Evolutionary conservation across 2,329 filamentous ascomycete species (phyloP), one percentile per base, ranked within the genome.

Genomic region (Xylariaceae sp.): DNA sequence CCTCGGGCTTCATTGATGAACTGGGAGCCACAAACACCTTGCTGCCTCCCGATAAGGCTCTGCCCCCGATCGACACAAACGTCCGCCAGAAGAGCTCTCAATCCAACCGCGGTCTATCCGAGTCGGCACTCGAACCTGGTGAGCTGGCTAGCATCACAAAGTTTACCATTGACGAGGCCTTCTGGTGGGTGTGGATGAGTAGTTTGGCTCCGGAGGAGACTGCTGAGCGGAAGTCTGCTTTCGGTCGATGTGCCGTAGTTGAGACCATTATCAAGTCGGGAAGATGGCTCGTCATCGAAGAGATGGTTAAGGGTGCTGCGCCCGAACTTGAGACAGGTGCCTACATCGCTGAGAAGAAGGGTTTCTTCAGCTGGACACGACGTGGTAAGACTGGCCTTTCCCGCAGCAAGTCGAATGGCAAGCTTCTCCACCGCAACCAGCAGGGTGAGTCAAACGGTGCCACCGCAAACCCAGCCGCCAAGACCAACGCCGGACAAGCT

Each of bases 151-250:
- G 92, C 71, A 96, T 99, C 70, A 89, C 84, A 23, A 83, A 83
- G 44, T 84, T 97, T 59, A 88, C 94, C 63, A 80, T 99, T 4
- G 94, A 99, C 68, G 93, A 97, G 72, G 88, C 92, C 1, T 99
- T 99, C 74, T 99, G 94, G 94, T 97, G 94, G 93, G 94, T 97
- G 3, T 99, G 94, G 94, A 97, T 99, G 82, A 95, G 86, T 67
- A 97, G 93, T 79, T 78, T 99, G 69, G 92, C 93, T 1, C 89
- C 87, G 0, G 94, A 99, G 70, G 94, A 99, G 76, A 89, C 92
- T 0, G 75, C 86, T 0, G 82, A 88, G 51, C 86, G 94, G 62
- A 99, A 99, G 73, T 88, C 92, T 4, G 91, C 92, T 0, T 99
- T 99, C 72, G 94, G 94, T 44, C 84, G 94, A 64, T 99, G 94